Base-by-base conservation (phyloP, 768 basidiomycete genomes). In the Lyophyllum shimeji region DNA sequence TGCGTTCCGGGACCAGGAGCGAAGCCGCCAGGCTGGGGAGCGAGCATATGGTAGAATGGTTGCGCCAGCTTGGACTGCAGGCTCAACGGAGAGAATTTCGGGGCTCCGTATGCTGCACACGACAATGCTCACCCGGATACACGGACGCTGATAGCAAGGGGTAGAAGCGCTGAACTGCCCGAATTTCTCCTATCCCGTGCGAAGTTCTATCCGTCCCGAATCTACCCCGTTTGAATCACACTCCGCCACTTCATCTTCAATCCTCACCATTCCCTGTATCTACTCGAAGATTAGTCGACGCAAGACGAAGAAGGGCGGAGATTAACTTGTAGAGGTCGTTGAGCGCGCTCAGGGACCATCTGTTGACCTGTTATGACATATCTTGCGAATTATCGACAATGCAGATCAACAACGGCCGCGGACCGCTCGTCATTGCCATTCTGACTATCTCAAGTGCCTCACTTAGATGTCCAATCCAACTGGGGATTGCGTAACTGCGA, bases 161-260 rank as follows among this genome's bases (percentile, higher is more conserved):
- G 20, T 33, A 46, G 43, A 57, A 53, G 54, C 46, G 53, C 61
- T 50, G 31, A 50, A 27, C 49, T 56, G 60, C 56, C 64, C 64
- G 64, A 65, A 27, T 65, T 65, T 61, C 58, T 53, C 64, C 64
- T 65, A 63, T 60, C 58, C 56, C 56, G 63, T 63, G 63, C 52
- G 63, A 63, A 59, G 55, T 53, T 45, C 56, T 44, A 57, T 57
- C 29, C 55, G 42, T 65, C 60, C 64, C 64, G 64, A 61, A 56
- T 60, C 60, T 63, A 54, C 60, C 60, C 60, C 57, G 60, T 55
- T 44, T 55, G 52, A 51, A 61, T 58, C 60, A 55, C 51, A 47
- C 39, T 57, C 37, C 52, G 47, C 40, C 42, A 50, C 49, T 52
- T 56, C 20, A 55, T 50, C 46, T 45, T 34, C 34, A 52, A 48